Base-by-base conservation (phyloP, 257 asterid species). In the Ilex aquifolium region DNA sequence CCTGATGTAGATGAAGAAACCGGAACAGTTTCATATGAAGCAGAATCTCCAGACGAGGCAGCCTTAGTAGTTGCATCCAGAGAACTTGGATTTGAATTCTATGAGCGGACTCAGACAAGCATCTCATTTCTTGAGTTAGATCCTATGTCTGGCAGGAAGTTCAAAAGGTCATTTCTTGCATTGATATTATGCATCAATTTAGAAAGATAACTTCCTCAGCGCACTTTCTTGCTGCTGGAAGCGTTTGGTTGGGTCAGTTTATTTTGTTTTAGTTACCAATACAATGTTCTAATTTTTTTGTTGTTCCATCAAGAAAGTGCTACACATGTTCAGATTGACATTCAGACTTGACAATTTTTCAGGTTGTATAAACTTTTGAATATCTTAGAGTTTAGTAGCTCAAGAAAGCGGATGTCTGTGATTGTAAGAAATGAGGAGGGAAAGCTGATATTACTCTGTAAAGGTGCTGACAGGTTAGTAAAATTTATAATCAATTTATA, bases 401-500 rank as follows among this genome's bases (percentile, higher is more conserved):
- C 94, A 40, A 78, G 98, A 71, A 91, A 91, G 73, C 76, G 98
- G 79, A 91, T 91, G 98, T 91, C 98, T 0, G 98, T 91, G 60
- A 77, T 88, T 64, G 90, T 91, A 59, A 81, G 81, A 71, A 87
- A 88, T 53, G 90, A 86, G 57, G 96, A 82, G 13, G 95, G 95
- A 57, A 84, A 81, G 73, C 70, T 91, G 12, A 66, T 88, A 31
- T 69, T 91, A 65, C 98, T 91, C 77, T 76, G 83, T 72, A 91
- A 91, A 80, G 98, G 98, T 9, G 98, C 98, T 50, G 98, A 91
- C 85, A 90, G 87, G 97, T 90, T 65, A 63, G 89, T 77, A 64
- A 32, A 60, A 13, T 44, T 21, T 30, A 36, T 42, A 0, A 52
- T 21, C 27, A 21, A 21, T 21, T 21, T 21, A 21, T 21, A 21